Percentiles rank a stretch among this genome's conserved stretches.
Evolutionary conservation across 164 flowering plant species (phyloP).

Genomic region (Stephania japonica): DNA sequence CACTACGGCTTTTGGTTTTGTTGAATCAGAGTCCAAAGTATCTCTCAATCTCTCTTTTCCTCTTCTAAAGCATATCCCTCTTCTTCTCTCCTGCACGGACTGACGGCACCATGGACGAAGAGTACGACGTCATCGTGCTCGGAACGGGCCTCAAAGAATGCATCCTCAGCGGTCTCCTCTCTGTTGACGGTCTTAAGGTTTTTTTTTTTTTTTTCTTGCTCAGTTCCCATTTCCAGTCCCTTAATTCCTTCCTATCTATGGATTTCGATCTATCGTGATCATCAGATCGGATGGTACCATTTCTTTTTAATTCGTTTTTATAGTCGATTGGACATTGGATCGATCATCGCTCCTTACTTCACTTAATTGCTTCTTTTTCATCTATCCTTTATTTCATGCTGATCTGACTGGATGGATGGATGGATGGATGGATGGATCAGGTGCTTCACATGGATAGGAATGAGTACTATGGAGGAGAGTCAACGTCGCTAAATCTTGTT

Average conservation of each 20-base stretch:
- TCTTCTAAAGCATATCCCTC: background rate
- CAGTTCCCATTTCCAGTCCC: background rate
- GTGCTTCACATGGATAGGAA: slow-evolving; percentile 96
- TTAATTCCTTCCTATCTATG: background rate
- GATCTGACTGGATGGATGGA: background rate
- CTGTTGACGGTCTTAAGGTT: slow-evolving; percentile 34
- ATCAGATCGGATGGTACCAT: too few species aligned
- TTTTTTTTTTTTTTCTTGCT: background rate
- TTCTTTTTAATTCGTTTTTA: background rate
- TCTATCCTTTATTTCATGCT: background rate
- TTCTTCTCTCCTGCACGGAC: background rate
- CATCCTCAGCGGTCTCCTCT: slow-evolving; percentile 36
- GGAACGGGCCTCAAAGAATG: slow-evolving; percentile 37
- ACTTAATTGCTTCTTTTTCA: background rate
- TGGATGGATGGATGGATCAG: slow-evolving; percentile 25
- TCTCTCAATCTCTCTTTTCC: background rate
- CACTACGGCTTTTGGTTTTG: too few species aligned
- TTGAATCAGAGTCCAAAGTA: too few species aligned
- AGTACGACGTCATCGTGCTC: slow-evolving; percentile 32
- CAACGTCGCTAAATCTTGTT: slow-evolving; percentile 74
- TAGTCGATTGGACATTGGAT: background rate
- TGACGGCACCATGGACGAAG: slow-evolving; percentile 27
- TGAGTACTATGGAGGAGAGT: slow-evolving; percentile 92
- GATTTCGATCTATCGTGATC: background rate
- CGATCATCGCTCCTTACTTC: too few species aligned